phyloP scores from a whole-genome alignment of 768 basidiomycete genomes.

The Rhizopogon salebrosus region DNA sequence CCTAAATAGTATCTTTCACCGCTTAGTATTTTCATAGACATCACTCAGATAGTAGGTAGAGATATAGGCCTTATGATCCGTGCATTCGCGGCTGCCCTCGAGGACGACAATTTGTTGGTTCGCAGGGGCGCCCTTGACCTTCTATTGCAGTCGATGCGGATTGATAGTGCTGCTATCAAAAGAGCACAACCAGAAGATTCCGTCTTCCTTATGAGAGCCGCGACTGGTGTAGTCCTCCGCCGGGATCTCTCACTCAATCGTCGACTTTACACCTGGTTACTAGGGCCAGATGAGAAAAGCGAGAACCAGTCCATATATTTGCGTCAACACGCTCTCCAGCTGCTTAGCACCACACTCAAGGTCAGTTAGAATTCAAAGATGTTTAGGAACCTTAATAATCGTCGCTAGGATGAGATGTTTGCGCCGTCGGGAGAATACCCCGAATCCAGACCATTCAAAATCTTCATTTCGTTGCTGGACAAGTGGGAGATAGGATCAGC shows the following conservation, averaged over 20 bases:
- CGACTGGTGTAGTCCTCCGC: conserved; percentile 83
- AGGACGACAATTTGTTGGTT: conserved; percentile 90
- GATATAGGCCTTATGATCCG: conserved; percentile 94
- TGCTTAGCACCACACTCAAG: conserved; percentile 66
- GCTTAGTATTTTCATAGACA: conserved; percentile 35
- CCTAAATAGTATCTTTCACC: background rate
- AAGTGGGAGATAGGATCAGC: conserved; percentile 93
- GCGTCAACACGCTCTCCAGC: conserved; percentile 60
- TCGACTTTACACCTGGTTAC: conserved; percentile 87
- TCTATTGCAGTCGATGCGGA: conserved; percentile 65
- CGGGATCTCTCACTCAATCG: conserved; percentile 91
- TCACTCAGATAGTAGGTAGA: conserved; percentile 68
- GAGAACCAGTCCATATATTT: conserved; percentile 74
- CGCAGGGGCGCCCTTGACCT: conserved; percentile 83
- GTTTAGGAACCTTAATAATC: background rate
- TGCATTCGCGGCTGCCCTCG: conserved; percentile 85
- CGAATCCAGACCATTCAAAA: conserved; percentile 86
- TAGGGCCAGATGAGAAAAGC: conserved; percentile 76
- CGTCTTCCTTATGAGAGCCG: conserved; percentile 79
- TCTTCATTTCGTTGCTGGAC: conserved; percentile 91
- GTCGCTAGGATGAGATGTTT: conserved; percentile 67
- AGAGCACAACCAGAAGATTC: conserved; percentile 70
- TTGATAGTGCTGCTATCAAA: conserved; percentile 68
- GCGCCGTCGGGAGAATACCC: conserved; percentile 66
- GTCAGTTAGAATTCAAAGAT: conserved; percentile 28